Evolutionary conservation across 108 stramenopile species (phyloP), one percentile per base, ranked within the genome.

Genomic region (Aurantiochytrium sp.): DNA sequence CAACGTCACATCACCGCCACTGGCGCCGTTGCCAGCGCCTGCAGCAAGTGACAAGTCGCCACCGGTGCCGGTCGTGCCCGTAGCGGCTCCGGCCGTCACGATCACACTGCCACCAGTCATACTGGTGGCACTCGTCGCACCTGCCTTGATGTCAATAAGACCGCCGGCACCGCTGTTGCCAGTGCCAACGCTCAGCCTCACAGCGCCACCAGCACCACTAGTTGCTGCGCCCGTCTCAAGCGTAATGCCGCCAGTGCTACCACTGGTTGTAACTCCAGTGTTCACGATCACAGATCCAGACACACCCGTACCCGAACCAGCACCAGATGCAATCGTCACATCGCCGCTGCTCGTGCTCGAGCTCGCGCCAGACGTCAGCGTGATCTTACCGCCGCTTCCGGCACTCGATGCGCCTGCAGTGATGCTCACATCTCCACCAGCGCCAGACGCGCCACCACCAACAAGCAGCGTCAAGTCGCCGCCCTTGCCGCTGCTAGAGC

Each of bases 111-210:
- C 55, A 0, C 55, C 93, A 59, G 49, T n/a, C n/a, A n/a, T 89
- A 28, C 28, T 28, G 60, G 42, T 44, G 4, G 59, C 87, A 19
- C 55, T 72, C 3, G 87, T 69, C 42, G 10, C 6, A 10, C 90
- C 90, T 28, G 90, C 87, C 5, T 59, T 88, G 10, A 90, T 4
- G 0, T 53, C 35, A 21, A 90, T 8, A 51, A 44, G 51, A 0
- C 87, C 87, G 4, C 90, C 89, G 0, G n/a, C 59, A 6, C 88
- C 89, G 4, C 72, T 59, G 51, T 91, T 73, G 8, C 88, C 88
- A 42, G 53, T 25, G 72, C 90, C 90, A 10, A 91, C 90, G 6
- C 4, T 5, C 4, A 91, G 51, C 35, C 25, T 60, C 8, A 91
- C 55, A 12, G 10, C 12, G 28, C 88, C 25, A 5, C 90, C 90